Percentiles rank a stretch among this genome's conserved stretches.
Conservation (phyloP, 2,329 filamentous ascomycete species). For the Thermothelomyces thermophilus region DNA sequence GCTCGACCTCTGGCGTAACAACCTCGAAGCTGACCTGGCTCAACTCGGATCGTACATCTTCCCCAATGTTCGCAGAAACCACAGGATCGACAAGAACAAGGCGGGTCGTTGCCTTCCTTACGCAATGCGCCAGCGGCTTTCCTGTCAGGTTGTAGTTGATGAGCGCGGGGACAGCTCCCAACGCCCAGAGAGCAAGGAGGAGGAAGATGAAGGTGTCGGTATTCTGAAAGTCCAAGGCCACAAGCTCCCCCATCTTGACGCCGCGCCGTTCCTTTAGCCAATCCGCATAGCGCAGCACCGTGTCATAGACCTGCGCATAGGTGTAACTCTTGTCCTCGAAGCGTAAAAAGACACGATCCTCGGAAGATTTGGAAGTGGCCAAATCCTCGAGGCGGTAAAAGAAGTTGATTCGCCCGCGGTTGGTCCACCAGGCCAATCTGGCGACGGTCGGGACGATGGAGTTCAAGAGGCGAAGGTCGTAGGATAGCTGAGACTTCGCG, state of each 20-base stretch:
- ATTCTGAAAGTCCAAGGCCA: constrained; percentile 77
- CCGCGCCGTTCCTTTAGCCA: constrained; percentile 63
- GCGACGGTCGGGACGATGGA: constrained; percentile 43
- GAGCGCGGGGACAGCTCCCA: constrained; percentile 77
- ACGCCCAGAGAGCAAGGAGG: constrained; percentile 71
- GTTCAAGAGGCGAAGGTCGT: constrained; percentile 58
- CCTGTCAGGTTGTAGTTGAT: constrained; percentile 81
- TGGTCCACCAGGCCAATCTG: constrained; percentile 41
- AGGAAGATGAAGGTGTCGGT: constrained; percentile 71
- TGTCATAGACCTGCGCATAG: constrained; percentile 69
- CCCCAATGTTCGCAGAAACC: constrained; percentile 48
- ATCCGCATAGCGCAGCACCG: constrained; percentile 62
- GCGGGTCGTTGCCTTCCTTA: constrained; percentile 59
- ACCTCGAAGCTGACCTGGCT: constrained; percentile 51
- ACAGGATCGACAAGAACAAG: constrained; percentile 63
- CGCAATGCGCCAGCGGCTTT: constrained; percentile 65
- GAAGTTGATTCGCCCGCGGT: constrained; percentile 55
- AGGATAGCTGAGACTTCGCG: constrained; percentile 58
- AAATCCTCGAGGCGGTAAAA: constrained; percentile 70
- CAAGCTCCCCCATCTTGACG: constrained; percentile 65
- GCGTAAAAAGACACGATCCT: constrained; percentile 54
- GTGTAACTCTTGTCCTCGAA: constrained; percentile 65
- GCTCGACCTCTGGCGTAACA: constrained; percentile 52
- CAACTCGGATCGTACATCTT: constrained; percentile 49
- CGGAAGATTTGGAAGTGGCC: constrained; percentile 46